phyloP scores from a whole-genome alignment of 202 grass and related monocot species.

The Carex arenaria region DNA sequence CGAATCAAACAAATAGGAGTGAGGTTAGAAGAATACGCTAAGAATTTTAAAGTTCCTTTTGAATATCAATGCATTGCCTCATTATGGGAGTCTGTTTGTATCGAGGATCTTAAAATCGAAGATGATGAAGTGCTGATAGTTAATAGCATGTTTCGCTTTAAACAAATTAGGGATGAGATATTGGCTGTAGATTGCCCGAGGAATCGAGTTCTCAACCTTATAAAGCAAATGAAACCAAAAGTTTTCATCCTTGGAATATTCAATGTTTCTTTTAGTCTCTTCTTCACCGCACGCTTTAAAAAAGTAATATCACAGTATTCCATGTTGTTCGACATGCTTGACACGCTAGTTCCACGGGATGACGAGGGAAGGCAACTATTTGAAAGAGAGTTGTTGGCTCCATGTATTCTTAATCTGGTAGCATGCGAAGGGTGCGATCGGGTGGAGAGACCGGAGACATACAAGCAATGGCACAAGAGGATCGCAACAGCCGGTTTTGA shows the following conservation, averaged over 20 bases:
- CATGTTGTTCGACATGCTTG: conserved; percentile 46
- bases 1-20: conserved; percentile 16
- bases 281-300: conserved; percentile 50
- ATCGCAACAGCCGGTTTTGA: conserved; percentile 33
- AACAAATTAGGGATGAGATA: conserved; percentile 43
- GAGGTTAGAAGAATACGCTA: conserved; percentile 41
- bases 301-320: conserved; percentile 40
- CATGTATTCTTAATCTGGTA: conserved; percentile 33
- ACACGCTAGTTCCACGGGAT: conserved; percentile 32
- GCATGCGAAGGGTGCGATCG: conserved; percentile 53
- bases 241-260: conserved; percentile 25
- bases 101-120: conserved; percentile 42
- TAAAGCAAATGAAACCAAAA: conserved; percentile 20
- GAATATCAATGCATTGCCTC: conserved; percentile 43
- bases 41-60: conserved; percentile 45
- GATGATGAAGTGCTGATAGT: conserved; percentile 51
- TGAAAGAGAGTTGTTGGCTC: conserved; percentile 36
- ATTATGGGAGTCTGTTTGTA: conserved; percentile 35
- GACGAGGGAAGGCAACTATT: conserved; percentile 34
- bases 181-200: conserved; percentile 44
- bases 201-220: conserved; percentile 36
- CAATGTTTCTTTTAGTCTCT: conserved; percentile 42
- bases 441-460: conserved; percentile 50
- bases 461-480: conserved; percentile 46
- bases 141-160: conserved; percentile 39